Evolutionary conservation across 116 monocot species (phyloP).

Genomic region (Papilionanthe hybrid): DNA sequence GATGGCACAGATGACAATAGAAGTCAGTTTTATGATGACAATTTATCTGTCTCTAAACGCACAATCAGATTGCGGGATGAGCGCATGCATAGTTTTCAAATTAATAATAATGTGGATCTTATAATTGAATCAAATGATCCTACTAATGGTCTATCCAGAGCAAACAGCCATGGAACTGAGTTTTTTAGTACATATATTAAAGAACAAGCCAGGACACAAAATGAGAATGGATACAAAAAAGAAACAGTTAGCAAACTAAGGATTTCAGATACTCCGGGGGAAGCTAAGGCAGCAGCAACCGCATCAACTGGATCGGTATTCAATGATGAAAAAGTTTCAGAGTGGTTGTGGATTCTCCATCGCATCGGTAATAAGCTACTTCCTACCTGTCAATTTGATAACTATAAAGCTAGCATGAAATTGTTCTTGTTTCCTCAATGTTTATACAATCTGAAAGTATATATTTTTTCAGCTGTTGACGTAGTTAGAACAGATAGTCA

Average conservation of each 20-base stretch:
- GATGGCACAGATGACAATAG: slow-evolving; percentile 21
- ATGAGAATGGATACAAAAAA: slow-evolving; percentile 26
- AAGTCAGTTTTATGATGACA: slow-evolving; percentile 19
- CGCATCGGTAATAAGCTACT: slow-evolving; percentile 54
- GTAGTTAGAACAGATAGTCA: slow-evolving; percentile 98
- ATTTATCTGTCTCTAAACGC: slow-evolving; percentile 25
- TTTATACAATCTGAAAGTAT: not conserved
- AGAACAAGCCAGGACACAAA: slow-evolving; percentile 8
- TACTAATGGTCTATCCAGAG: slow-evolving; percentile 18
- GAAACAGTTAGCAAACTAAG: slow-evolving; percentile 26
- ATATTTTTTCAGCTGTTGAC: slow-evolving; percentile 71
- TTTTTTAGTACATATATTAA: slow-evolving; percentile 19
- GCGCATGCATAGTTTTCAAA: slow-evolving; percentile 72
- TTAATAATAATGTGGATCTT: slow-evolving; percentile 74
- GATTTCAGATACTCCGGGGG: slow-evolving; percentile 44
- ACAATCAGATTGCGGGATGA: slow-evolving; percentile 23
- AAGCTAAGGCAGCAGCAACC: slow-evolving; percentile 20
- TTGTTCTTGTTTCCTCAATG: not conserved
- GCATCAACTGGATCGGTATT: slow-evolving; percentile 25
- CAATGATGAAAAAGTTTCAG: slow-evolving; percentile 67
- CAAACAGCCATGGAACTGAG: slow-evolving; percentile 30
- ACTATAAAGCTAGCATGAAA: not conserved
- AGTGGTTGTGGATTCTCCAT: slow-evolving; percentile 98
- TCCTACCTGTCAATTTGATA: slow-evolving; percentile 3
- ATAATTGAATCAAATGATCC: slow-evolving; percentile 52